Conservation (phyloP, 2,329 filamentous ascomycete species). For the Aspergillus quadrilineatus region DNA sequence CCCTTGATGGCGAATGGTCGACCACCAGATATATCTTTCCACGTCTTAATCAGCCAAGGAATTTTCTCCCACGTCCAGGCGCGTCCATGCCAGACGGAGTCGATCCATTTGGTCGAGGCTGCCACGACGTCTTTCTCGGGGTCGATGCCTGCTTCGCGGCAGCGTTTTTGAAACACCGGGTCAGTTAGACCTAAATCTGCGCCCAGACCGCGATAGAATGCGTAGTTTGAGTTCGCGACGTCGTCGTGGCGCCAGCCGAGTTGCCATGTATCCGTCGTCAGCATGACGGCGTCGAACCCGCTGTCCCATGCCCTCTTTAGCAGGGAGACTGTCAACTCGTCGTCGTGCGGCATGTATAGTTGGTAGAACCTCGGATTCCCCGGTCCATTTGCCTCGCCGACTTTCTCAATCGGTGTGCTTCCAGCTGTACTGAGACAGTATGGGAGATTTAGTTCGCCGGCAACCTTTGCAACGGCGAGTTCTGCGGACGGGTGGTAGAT, state of each 20-base stretch:
- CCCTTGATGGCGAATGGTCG: conserved; percentile 65
- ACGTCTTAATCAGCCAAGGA: conserved; percentile 61
- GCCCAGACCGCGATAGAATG: conserved; percentile 62
- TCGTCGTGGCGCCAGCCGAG: conserved; percentile 58
- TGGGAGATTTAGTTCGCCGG: conserved; percentile 55
- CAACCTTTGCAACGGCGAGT: conserved; percentile 59
- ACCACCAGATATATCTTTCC: conserved; percentile 47
- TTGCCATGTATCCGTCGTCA: conserved; percentile 65
- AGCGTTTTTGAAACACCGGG: conserved; percentile 57
- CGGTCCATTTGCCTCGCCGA: conserved; percentile 55
- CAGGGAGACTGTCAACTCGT: conserved; percentile 58
- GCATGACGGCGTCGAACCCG: conserved; percentile 50
- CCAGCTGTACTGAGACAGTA: conserved; percentile 50
- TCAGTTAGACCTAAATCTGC: conserved; percentile 58
- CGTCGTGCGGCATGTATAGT: conserved; percentile 64
- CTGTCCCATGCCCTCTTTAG: conserved; percentile 53
- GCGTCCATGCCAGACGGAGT: conserved; percentile 63
- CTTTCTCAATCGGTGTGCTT: conserved; percentile 57
- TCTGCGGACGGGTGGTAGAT: conserved; percentile 63
- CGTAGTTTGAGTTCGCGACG: conserved; percentile 57
- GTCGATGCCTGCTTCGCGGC: conserved; percentile 56
- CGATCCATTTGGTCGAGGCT: conserved; percentile 63
- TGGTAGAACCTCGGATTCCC: conserved; percentile 58
- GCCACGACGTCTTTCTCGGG: conserved; percentile 52
- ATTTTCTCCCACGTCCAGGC: conserved; percentile 67